Base-by-base conservation (phyloP, 169 alveolate genomes). In the Babesia divergens region DNA sequence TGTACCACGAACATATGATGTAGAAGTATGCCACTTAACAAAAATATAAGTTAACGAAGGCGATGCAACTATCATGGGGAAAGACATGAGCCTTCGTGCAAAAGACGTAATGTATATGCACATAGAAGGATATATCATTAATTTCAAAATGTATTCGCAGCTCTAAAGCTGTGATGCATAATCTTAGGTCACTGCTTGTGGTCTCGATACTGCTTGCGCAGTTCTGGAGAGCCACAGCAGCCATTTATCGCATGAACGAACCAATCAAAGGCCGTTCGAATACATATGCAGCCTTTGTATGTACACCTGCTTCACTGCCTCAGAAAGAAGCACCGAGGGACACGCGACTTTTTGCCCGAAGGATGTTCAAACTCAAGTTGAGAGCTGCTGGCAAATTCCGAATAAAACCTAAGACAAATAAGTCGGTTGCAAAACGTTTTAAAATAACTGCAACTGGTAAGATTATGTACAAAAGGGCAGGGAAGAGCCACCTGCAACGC, bases 391-490 rank as follows among this genome's bases (percentile, higher is more conserved):
- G 88, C 13, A 67, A 80, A 52, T 80, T 80, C 38, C 80, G 90
- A 24, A 74, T 91, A 31, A 91, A 91, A 40, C 93, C 94, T 3
- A 90, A 90, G 51, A 89, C 95, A 22, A 83, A 85, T 56, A 84
- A 90, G 58, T 89, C 95, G 18, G 89, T 91, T 37, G 90, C 93
- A 2, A 91, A 91, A 58, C 56, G 95, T 16, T 91, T 91, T 76
- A 91, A 91, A 56, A 60, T 91, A 42, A 91, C 95, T 7, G 90
- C 90, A 24, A 86, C 91, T 22, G 95, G 95, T 32, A 91, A 91
- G 82, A 65, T 86, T 16, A 85, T 91, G 80, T 79, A 89, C 82
- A 85, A 84, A 44, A 65, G 89, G 46, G 86, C 94, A 26, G 91
- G 92, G 14, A 32, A 79, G 49, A 89, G 74, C 72, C 95, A 91